These are phyloP conservation scores for Chalciporus sphaerocephalus DNA, from an alignment of 768 basidiomycete species.

Conservation along the genomic window DNA sequence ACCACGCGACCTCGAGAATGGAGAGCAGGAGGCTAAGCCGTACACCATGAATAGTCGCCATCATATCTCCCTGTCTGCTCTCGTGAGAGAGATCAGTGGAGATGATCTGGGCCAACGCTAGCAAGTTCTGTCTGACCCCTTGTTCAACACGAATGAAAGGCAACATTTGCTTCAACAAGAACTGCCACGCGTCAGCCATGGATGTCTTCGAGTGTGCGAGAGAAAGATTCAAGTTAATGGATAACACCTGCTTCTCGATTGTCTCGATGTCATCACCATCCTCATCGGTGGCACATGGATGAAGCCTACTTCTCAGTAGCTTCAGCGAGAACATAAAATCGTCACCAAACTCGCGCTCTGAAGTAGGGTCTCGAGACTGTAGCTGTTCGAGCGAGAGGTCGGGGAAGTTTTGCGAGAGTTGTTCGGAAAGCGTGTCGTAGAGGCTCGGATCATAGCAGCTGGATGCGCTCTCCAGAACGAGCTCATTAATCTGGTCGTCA, in stretches of 20 bases:
- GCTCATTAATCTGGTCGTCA: conserved; percentile 61
- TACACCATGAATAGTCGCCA: conserved; percentile 74
- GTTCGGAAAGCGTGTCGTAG: conserved; percentile 55
- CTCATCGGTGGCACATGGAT: conserved; percentile 32
- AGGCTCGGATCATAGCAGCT: conserved; percentile 70
- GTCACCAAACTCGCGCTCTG: conserved; percentile 76
- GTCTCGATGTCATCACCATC: conserved; percentile 41
- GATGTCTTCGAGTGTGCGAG: conserved; percentile 74
- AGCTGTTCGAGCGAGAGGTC: conserved; percentile 63
- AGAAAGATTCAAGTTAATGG: conserved; percentile 86
- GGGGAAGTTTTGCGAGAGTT: conserved; percentile 49
- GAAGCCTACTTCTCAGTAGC: conserved; percentile 58
- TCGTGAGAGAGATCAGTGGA: conserved; percentile 67
- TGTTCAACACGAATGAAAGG: conserved; percentile 61
- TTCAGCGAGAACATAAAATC: conserved; percentile 67
- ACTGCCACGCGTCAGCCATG: conserved; percentile 75
- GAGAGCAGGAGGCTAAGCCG: conserved; percentile 70
- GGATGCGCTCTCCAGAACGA: conserved; percentile 63
- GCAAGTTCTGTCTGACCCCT: conserved; percentile 49
- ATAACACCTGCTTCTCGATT: conserved; percentile 56
- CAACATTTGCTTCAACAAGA: conserved; percentile 58
- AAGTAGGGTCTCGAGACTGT: conserved; percentile 53
- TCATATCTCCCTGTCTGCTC: conserved; percentile 74
- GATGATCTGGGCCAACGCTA: conserved; percentile 57
- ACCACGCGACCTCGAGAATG: conserved; percentile 78